These are phyloP conservation scores for Gliomastix tumulicola DNA, from an alignment of 2,329 filamentous ascomycete species.

Conservation along the genomic window DNA sequence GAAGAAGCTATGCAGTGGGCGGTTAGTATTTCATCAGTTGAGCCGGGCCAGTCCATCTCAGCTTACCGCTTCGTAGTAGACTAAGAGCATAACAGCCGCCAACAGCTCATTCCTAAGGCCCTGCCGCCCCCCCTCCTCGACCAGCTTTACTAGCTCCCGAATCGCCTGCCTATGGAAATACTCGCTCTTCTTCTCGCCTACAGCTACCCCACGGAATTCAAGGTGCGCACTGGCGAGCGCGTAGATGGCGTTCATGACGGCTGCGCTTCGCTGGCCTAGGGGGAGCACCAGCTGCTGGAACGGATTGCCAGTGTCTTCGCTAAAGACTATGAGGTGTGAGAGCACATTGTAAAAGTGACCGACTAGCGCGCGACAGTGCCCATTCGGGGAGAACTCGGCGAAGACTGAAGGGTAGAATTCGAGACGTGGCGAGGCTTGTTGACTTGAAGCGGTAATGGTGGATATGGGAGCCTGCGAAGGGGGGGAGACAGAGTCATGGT, in stretches of 20 bases:
- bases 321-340: constrained; percentile 58
- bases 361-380: constrained; percentile 47
- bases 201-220: constrained; percentile 52
- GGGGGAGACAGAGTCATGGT: constrained; percentile 6
- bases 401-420: constrained; percentile 48
- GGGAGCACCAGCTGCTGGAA: constrained; percentile 57
- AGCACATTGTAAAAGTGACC: constrained; percentile 59
- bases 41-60: too few species aligned
- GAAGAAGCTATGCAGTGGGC: constrained; percentile 46
- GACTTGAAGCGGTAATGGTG: constrained; percentile 6
- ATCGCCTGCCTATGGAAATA: constrained; percentile 55
- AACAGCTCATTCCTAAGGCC: constrained; percentile 52
- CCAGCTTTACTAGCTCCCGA: constrained; percentile 48
- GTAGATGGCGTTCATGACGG: constrained; percentile 76
- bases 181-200: constrained; percentile 43
- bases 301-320: constrained; percentile 55
- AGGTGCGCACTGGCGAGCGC: constrained; percentile 79
- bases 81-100: constrained; percentile 52
- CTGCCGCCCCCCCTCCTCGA: constrained; percentile 40
- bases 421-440: constrained; percentile 22
- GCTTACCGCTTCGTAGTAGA: constrained; percentile 59
- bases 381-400: constrained; percentile 47
- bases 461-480: constrained; percentile 5
- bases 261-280: constrained; percentile 44
- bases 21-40: neutral